phyloP scores from a whole-genome alignment of 495 filamentous ascomycete genomes.

The Trichoderma gamsii region DNA sequence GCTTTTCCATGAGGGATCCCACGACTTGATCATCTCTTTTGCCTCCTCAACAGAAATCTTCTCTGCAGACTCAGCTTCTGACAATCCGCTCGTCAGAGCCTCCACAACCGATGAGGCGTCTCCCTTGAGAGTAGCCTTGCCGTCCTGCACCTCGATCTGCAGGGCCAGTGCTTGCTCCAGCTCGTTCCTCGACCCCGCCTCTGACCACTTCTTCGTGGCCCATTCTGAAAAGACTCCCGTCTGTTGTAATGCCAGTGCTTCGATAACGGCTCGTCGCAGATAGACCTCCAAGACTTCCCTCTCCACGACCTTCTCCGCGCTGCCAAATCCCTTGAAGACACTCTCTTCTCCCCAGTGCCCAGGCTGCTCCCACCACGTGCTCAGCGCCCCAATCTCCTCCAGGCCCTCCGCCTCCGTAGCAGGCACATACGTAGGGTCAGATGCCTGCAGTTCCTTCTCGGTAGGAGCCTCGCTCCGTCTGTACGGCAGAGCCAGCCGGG shows the following conservation, averaged over 20 bases:
- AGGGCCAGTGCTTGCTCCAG: neutral
- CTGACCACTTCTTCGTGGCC: conserved; percentile 17
- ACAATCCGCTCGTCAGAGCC: conserved; percentile 14
- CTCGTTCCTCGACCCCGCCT: neutral
- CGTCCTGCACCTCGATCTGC: conserved; percentile 13
- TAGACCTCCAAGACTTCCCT: conserved; percentile 35
- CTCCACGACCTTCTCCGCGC: conserved; percentile 33
- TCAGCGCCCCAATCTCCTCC: conserved; percentile 48
- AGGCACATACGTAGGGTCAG: conserved; percentile 46
- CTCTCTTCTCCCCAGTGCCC: conserved; percentile 35
- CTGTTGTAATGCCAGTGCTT: conserved; percentile 47
- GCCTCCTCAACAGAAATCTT: conserved; percentile 25
- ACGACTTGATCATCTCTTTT: conserved; percentile 26
- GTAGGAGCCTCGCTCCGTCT: conserved; percentile 23
- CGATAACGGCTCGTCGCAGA: conserved; percentile 56
- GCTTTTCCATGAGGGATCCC: conserved; percentile 46
- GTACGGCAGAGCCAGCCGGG: conserved; percentile 7
- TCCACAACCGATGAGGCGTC: conserved; percentile 17
- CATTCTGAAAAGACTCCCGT: conserved; percentile 24
- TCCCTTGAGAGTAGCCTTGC: neutral
- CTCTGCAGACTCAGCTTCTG: conserved; percentile 12
- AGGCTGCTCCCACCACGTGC: conserved; percentile 43
- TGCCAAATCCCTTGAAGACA: conserved; percentile 36
- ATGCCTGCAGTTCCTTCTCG: conserved; percentile 17
- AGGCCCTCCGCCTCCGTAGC: conserved; percentile 55